These are phyloP conservation scores for Monosporozyma servazzii DNA, from an alignment of 805 yeast species.

Conservation along the genomic window DNA sequence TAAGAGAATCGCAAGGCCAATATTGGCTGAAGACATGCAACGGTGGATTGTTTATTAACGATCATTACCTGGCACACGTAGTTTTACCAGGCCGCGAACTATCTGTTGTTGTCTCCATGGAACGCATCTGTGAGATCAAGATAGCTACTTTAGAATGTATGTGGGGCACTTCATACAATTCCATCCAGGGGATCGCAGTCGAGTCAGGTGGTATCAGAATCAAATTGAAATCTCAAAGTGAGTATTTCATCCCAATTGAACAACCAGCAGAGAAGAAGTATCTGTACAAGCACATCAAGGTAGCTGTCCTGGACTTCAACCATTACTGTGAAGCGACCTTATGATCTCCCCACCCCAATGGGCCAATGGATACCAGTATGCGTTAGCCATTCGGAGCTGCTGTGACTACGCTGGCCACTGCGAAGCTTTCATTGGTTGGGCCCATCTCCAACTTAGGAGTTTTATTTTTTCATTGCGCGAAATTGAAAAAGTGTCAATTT, in stretches of 20 bases:
- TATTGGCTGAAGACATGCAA: constrained; percentile 77
- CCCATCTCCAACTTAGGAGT: neutral
- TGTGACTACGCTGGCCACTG: neutral
- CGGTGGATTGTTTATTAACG: constrained; percentile 68
- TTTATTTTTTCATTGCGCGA: neutral
- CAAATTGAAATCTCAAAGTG: constrained; percentile 45
- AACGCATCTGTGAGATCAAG: constrained; percentile 57
- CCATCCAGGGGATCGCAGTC: constrained; percentile 59
- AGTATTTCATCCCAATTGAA: constrained; percentile 76
- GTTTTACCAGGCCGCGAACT: constrained; percentile 72
- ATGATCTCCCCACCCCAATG: constrained; percentile 4
- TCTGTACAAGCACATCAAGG: constrained; percentile 61
- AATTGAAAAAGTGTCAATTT: neutral
- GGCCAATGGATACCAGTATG: neutral
- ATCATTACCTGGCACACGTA: constrained; percentile 77
- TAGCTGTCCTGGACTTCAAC: constrained; percentile 77
- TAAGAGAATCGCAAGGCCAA: constrained; percentile 89
- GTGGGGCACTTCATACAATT: constrained; percentile 64
- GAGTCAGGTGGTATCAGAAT: constrained; percentile 75
- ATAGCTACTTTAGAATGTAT: constrained; percentile 49
- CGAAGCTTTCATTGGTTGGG: neutral
- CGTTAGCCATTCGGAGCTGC: neutral
- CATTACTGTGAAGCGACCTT: constrained; percentile 49
- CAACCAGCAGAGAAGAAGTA: constrained; percentile 54
- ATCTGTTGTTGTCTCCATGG: constrained; percentile 67